Evolutionary conservation across 495 filamentous ascomycete genomes (phyloP).

Genomic region (Pyrenula aspistea): DNA sequence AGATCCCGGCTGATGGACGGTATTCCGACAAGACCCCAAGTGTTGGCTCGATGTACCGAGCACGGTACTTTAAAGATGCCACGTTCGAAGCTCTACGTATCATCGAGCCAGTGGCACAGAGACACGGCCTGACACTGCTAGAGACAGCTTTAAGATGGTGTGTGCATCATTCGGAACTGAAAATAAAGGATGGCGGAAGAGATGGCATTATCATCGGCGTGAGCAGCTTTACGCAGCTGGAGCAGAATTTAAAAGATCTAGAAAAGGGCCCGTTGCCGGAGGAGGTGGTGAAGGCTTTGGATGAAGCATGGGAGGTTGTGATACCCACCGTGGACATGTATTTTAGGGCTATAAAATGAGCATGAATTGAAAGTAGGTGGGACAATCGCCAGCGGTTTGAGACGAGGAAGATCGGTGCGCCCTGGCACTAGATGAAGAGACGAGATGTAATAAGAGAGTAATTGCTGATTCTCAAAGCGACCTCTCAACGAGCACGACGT

Average conservation of each 20-base stretch:
- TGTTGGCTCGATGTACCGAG: conserved; percentile 55
- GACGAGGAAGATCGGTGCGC: too few species aligned
- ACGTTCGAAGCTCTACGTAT: conserved; percentile 66
- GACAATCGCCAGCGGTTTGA: too few species aligned
- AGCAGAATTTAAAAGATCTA: conserved; percentile 60
- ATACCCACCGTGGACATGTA: conserved; percentile 47
- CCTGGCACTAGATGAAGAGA: too few species aligned
- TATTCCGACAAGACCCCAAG: conserved; percentile 43
- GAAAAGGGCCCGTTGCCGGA: conserved; percentile 84
- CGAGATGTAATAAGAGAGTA: too few species aligned
- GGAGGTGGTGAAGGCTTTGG: conserved; percentile 67
- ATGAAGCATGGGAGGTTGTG: conserved; percentile 48
- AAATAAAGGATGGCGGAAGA: conserved; percentile 53
- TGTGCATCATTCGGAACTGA: conserved; percentile 68
- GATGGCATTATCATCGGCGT: conserved; percentile 80
- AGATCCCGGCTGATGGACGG: conserved; percentile 56
- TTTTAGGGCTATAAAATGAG: conserved; percentile 12
- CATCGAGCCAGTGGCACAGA: conserved; percentile 61
- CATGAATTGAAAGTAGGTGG: too few species aligned
- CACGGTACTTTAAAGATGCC: conserved; percentile 68
- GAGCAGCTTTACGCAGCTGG: conserved; percentile 60
- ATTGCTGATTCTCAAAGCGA: too few species aligned
- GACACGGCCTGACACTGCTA: conserved; percentile 66
- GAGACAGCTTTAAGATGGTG: conserved; percentile 78
- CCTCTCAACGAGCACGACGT: too few species aligned